Evolutionary conservation across 1,284 basidiomycete species (phyloP).

Genomic region (Gomphus sp.): DNA sequence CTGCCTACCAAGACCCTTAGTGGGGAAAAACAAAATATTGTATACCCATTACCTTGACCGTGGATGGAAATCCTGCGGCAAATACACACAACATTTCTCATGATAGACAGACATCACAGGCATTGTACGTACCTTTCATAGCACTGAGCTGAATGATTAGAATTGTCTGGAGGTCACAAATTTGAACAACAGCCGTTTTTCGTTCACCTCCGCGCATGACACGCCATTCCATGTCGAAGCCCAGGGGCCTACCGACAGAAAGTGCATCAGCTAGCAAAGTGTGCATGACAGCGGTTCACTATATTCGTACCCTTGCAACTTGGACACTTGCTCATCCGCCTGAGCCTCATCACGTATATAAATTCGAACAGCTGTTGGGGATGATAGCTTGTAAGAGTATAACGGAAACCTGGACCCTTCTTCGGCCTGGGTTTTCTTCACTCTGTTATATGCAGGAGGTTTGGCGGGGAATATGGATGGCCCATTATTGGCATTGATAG

Average conservation of each 20-base stretch:
- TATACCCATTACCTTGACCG: slow-evolving; percentile 28
- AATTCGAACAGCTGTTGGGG: background rate
- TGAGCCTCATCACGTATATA: background rate
- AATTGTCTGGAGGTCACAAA: slow-evolving; percentile 37
- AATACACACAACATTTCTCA: background rate
- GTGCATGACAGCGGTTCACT: background rate
- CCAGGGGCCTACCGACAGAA: slow-evolving; percentile 38
- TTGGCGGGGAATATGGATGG: background rate
- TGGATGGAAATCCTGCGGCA: slow-evolving; percentile 31
- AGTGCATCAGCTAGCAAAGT: background rate
- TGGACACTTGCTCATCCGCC: background rate
- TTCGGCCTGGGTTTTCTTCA: background rate
- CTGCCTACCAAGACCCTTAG: slow-evolving; percentile 23
- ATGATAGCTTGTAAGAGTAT: background rate
- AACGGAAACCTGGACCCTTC: background rate
- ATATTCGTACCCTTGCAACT: slow-evolving; percentile 1
- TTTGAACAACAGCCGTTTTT: slow-evolving; percentile 41
- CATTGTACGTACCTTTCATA: slow-evolving; percentile 38
- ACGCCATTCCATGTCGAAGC: slow-evolving; percentile 57
- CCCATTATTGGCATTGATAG: background rate
- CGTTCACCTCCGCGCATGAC: slow-evolving; percentile 27
- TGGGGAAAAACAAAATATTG: background rate
- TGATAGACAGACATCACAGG: background rate
- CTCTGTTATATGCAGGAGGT: background rate
- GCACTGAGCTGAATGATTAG: slow-evolving; percentile 46